Evolutionary conservation across 106 monocot species (phyloP).

Genomic region (Ottelia alismoides): DNA sequence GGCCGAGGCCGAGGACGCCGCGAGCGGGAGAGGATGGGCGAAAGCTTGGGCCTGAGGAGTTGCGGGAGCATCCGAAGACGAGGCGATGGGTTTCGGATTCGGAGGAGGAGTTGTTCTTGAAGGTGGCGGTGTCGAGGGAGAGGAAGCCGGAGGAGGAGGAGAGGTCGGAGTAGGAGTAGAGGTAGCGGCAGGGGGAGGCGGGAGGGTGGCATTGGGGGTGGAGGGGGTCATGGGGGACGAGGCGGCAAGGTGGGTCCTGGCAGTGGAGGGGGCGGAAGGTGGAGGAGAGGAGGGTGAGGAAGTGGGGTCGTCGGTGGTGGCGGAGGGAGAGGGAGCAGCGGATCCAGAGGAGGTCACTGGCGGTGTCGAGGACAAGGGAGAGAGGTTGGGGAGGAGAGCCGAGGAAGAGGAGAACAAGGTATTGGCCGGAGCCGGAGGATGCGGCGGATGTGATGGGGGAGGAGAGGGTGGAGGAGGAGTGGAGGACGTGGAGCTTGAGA

Average conservation of each 20-base stretch:
- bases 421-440: slow-evolving; percentile 25
- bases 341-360: slow-evolving; percentile 35
- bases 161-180: slow-evolving; percentile 34
- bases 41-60: slow-evolving; percentile 16
- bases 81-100: slow-evolving; percentile 1
- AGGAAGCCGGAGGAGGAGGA: slow-evolving; percentile 30
- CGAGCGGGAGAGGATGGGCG: slow-evolving; percentile 5
- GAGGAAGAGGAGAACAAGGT: slow-evolving; percentile 22
- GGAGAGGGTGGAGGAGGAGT: not conserved
- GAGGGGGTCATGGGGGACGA: slow-evolving; percentile 13
- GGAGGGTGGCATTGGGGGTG: not conserved
- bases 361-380: slow-evolving; percentile 32
- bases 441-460: slow-evolving; percentile 30
- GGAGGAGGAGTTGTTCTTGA: slow-evolving; percentile 4
- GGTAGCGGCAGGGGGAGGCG: slow-evolving; percentile 42
- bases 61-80: slow-evolving; percentile 31
- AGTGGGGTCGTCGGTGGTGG: slow-evolving; percentile 12
- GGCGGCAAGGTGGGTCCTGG: slow-evolving; percentile 27
- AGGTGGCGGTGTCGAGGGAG: slow-evolving; percentile 20
- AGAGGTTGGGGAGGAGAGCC: slow-evolving; percentile 23
- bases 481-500: too few species aligned
- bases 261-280: slow-evolving; percentile 26
- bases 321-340: slow-evolving; percentile 24
- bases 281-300: slow-evolving; percentile 29
- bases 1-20: slow-evolving; percentile 35